Conservation (phyloP, 176 grass and related monocot species). For the Cenchrus americanus region DNA sequence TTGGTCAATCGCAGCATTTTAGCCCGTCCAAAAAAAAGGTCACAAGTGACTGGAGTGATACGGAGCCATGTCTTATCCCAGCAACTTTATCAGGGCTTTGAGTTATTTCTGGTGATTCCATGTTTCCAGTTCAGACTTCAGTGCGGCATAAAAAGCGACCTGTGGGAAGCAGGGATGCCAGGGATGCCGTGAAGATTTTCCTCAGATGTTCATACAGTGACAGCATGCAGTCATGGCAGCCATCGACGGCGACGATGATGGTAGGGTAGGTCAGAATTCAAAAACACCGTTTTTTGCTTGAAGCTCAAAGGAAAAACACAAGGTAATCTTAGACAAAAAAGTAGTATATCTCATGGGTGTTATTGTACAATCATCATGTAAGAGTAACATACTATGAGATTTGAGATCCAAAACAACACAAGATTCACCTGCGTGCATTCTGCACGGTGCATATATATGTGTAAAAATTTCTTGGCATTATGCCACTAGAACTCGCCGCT, state of each 20-base stretch:
- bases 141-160: background rate
- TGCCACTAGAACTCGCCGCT: conserved; percentile 22
- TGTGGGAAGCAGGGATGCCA: background rate
- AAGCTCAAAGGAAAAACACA: background rate
- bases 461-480: no score
- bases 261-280: no score
- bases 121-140: conserved; percentile 17
- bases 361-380: conserved; percentile 33
- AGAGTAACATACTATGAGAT: background rate
- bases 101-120: no score
- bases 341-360: background rate
- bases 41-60: no score
- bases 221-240: background rate
- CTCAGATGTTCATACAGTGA: background rate
- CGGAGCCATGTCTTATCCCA: no score
- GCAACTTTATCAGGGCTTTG: no score
- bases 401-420: background rate
- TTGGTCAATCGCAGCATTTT: no score
- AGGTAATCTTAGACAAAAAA: background rate
- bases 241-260: background rate
- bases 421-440: background rate
- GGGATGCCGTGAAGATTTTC: conserved; percentile 8
- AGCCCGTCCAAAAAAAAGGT: no score
- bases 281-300: background rate
- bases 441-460: background rate